These are phyloP conservation scores for Hypholoma fasciculare DNA, from an alignment of 768 basidiomycete species.

Conservation along the genomic window DNA sequence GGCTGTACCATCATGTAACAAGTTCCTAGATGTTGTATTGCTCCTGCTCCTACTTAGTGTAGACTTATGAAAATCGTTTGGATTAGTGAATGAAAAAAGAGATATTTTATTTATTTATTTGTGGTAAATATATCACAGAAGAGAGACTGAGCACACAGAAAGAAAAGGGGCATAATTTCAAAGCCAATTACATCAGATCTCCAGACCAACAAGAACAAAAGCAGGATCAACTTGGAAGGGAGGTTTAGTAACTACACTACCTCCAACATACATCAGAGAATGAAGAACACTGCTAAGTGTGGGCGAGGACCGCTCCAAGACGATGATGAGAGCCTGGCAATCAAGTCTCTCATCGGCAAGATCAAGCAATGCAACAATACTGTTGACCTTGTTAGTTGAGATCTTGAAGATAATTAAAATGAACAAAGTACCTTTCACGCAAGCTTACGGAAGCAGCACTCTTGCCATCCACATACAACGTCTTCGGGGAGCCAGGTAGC, in stretches of 20 bases:
- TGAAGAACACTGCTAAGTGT: conserved; percentile 77
- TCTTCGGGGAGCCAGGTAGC: conserved; percentile 68
- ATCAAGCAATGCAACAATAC: conserved; percentile 85
- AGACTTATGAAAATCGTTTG: not conserved
- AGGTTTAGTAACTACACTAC: conserved; percentile 79
- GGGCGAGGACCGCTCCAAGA: conserved; percentile 70
- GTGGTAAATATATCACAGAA: conserved; percentile 1
- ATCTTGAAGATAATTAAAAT: not conserved
- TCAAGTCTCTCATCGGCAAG: conserved; percentile 82
- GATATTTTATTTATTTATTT: not conserved
- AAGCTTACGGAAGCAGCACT: conserved; percentile 77
- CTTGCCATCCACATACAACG: conserved; percentile 85
- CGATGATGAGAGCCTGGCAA: conserved; percentile 79
- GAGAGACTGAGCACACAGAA: conserved; percentile 4
- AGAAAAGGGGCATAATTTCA: not conserved
- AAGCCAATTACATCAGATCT: conserved; percentile 47
- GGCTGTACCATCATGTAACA: conserved; percentile 71
- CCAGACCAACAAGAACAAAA: conserved; percentile 84
- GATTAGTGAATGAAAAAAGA: not conserved
- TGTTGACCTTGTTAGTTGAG: conserved; percentile 24
- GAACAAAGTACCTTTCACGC: conserved; percentile 66
- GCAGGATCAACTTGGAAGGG: conserved; percentile 74
- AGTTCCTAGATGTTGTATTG: not conserved
- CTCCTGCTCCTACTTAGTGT: not conserved
- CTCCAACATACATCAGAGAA: conserved; percentile 92